Base-by-base conservation (phyloP, 148 eudicot species). In the Salicornia ramosissima region DNA sequence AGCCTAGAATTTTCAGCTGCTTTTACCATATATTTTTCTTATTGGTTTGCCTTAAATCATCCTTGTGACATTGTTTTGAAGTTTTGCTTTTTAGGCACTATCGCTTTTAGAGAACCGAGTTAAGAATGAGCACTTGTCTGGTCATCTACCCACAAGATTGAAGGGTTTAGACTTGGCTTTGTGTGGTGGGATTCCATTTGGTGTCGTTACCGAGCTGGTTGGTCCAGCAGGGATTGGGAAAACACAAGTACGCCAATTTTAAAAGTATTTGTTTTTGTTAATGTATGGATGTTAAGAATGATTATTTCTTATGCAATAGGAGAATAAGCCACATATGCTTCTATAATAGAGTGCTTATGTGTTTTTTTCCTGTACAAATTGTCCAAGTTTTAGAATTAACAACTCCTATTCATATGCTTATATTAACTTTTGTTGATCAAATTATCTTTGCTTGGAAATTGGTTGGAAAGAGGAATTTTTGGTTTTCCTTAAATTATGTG, bases 201-300 rank as follows among this genome's bases (percentile, higher is more conserved):
- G 97, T 70, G 89, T 85, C 72, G 80, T 91, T 59, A 91, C 97
- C 26, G 97, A 91, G 86, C 69, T 89, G 63, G 97, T 91, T 65
- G 97, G 96, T 66, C 97, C 96, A 40, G 89, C 97, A 46, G 97
- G 97, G 65, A 82, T 87, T 65, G 97, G 97, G 67, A 91, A 91
- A 84, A 91, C 96, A 70, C 96, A 91, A 74, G 97, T 89, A 84
- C 52, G 75, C 56, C 43, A 10, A 39, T 43, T 12, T 34, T 15
- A 61, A 34, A 19, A 10, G n/a, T 30, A 34, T 6, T 68, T 50
- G 24, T 68, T 43, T n/a, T 5, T 10, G 40, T 36, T 4, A 36
- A 36, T 36, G 4, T 36, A 36, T 8, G n/a, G n/a, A n/a, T n/a
- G n/a, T n/a, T n/a, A n/a, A 36, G 40, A 14, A 26, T 19, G 34